Conservation (phyloP, 768 basidiomycete species). For the Tulasnella sp. region DNA sequence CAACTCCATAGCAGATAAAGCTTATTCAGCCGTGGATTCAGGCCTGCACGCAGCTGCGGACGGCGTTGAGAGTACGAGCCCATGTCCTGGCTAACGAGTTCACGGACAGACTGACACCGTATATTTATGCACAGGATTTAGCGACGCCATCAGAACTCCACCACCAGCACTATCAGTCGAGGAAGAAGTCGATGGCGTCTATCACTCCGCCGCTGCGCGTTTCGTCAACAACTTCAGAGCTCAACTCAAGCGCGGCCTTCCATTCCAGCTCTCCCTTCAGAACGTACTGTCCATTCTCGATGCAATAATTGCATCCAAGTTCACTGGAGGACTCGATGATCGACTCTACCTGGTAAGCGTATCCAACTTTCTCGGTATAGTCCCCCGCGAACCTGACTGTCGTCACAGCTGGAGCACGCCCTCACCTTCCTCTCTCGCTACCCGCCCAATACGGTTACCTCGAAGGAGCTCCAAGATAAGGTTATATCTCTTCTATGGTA, state of each 20-base stretch:
- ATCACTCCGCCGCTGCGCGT: slow-evolving; percentile 3
- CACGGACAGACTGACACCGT: background rate
- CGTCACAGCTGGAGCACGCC: slow-evolving; percentile 56
- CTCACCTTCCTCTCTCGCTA: slow-evolving; percentile 60
- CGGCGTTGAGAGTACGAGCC: slow-evolving; percentile 5
- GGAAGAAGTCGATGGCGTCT: slow-evolving; percentile 12
- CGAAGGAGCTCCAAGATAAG: slow-evolving; percentile 43
- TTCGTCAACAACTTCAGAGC: background rate
- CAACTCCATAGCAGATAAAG: background rate
- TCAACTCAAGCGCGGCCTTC: slow-evolving; percentile 20
- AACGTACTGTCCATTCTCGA: slow-evolving; percentile 6
- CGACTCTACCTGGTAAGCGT: slow-evolving; percentile 66
- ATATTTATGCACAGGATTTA: background rate
- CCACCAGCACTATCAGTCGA: background rate
- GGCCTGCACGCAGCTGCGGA: slow-evolving; percentile 6
- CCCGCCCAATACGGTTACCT: slow-evolving; percentile 44
- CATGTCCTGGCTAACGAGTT: too few species aligned
- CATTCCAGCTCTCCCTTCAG: background rate
- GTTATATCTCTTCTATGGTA: slow-evolving; percentile 52
- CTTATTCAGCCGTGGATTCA: background rate
- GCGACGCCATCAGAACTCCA: background rate
- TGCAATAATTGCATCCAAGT: slow-evolving; percentile 6
- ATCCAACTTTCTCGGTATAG: background rate
- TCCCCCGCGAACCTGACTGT: background rate
- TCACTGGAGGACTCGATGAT: slow-evolving; percentile 55